Evolutionary conservation across 352 stramenopile species (phyloP).

Genomic region (Phytophthora quininea): DNA sequence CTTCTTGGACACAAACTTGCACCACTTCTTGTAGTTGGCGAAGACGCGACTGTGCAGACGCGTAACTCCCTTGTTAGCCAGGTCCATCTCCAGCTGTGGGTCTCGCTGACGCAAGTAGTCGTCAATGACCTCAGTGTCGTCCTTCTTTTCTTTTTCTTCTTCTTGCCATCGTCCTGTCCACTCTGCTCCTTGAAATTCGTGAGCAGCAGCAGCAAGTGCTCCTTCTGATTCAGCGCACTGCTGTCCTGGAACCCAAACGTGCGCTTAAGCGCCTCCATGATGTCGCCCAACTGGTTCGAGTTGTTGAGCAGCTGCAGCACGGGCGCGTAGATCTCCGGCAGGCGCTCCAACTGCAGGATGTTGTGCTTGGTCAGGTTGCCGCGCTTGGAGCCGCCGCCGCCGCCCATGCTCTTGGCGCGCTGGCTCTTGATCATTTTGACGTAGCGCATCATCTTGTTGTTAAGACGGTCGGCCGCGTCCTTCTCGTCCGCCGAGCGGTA

Average conservation of each 20-base stretch:
- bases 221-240: conserved; percentile 76
- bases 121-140: conserved; percentile 39
- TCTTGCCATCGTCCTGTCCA: conserved; percentile 47
- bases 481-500: conserved; percentile 72
- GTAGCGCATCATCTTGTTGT: conserved; percentile 87
- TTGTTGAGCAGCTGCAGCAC: conserved; percentile 69
- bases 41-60: conserved; percentile 76
- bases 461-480: conserved; percentile 63
- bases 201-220: conserved; percentile 75
- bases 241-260: conserved; percentile 96
- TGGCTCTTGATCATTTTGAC: conserved; percentile 89
- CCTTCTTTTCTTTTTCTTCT: conserved; percentile 47
- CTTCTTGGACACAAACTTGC: conserved; percentile 82
- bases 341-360: conserved; percentile 69
- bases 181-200: conserved; percentile 84
- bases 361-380: conserved; percentile 61
- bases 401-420: conserved; percentile 50
- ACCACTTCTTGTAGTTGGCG: conserved; percentile 88
- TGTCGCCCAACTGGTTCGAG: conserved; percentile 54
- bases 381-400: conserved; percentile 27
- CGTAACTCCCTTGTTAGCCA: conserved; percentile 65
- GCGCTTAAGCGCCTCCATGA: conserved; percentile 93
- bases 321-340: conserved; percentile 67
- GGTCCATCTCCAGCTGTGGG: conserved; percentile 71
- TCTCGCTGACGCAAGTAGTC: conserved; percentile 57